Percentiles rank a stretch among this genome's conserved stretches.
phyloP scores from a whole-genome alignment of 768 basidiomycete genomes.

The Calocybe cyanea region DNA sequence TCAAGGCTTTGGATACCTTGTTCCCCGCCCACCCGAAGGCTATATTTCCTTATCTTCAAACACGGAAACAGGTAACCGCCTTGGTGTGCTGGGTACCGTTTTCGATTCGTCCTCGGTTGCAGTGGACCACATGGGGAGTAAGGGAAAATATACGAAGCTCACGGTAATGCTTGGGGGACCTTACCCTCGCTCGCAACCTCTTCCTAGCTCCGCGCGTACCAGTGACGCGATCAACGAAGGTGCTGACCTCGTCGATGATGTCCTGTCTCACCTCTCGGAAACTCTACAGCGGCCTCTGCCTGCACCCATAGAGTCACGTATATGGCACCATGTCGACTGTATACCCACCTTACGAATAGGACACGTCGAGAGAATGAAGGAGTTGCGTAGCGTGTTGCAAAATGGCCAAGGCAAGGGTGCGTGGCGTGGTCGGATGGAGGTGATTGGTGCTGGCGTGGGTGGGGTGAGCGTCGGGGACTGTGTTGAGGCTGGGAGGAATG shows the following conservation, averaged over 20 bases:
- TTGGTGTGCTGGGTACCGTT: slow-evolving; percentile 75
- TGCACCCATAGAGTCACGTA: slow-evolving; percentile 48
- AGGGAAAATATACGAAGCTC: slow-evolving; percentile 58
- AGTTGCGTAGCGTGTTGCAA: slow-evolving; percentile 44
- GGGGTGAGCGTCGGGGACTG: slow-evolving; percentile 90
- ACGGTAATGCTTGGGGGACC: slow-evolving; percentile 92
- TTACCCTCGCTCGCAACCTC: slow-evolving; percentile 31
- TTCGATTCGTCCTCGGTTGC: slow-evolving; percentile 80
- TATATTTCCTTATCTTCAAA: slow-evolving; percentile 33
- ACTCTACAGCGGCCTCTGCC: slow-evolving; percentile 50
- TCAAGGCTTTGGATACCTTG: slow-evolving; percentile 89
- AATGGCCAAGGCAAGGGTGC: slow-evolving; percentile 36
- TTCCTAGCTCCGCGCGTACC: slow-evolving; percentile 3
- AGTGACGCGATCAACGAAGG: slow-evolving; percentile 10
- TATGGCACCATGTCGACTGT: slow-evolving; percentile 57
- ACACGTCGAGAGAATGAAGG: slow-evolving; percentile 64
- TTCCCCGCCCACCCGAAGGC: slow-evolving; percentile 67
- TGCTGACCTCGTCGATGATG: slow-evolving; percentile 15
- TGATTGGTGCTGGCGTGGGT: slow-evolving; percentile 81
- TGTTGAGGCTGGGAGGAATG: slow-evolving; percentile 66
- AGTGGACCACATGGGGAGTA: not conserved
- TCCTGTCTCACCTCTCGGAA: slow-evolving; percentile 34
- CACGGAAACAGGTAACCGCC: no score
- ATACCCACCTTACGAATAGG: slow-evolving; percentile 79
- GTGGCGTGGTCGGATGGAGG: slow-evolving; percentile 37